Percentiles rank a stretch among this genome's conserved stretches.
Evolutionary conservation across 257 asterid species (phyloP).

Genomic region (Salvia miltiorrhiza): DNA sequence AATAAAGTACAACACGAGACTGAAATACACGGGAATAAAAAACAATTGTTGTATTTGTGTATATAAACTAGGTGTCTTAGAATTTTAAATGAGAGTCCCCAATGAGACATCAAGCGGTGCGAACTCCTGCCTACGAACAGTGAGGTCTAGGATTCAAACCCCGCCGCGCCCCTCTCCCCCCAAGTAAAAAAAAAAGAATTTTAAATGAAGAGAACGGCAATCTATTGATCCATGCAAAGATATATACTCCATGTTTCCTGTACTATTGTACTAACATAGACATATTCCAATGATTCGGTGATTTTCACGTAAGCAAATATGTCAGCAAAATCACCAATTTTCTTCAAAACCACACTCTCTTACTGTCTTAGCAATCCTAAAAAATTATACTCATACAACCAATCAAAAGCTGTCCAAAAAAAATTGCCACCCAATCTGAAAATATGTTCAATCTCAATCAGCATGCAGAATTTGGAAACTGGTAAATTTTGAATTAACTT

Average conservation of each 20-base stretch:
- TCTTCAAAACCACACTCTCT: neutral
- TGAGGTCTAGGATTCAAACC: no score
- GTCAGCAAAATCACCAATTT: slow-evolving; percentile 22
- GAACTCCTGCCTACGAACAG: no score
- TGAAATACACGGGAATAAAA: no score
- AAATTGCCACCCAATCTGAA: neutral
- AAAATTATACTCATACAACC: neutral
- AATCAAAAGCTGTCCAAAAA: neutral
- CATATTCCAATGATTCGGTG: slow-evolving; percentile 2
- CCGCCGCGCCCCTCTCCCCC: no score
- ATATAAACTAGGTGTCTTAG: neutral
- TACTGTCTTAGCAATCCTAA: no score
- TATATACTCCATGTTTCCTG: slow-evolving; percentile 22
- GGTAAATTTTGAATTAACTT: neutral
- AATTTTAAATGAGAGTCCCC: neutral
- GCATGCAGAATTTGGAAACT: neutral
- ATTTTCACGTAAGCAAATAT: slow-evolving; percentile 27
- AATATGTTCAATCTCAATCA: neutral
- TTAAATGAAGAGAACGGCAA: no score
- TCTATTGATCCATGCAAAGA: slow-evolving; percentile 12
- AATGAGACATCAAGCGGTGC: no score
- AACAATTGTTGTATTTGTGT: neutral
- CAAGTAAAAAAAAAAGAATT: no score
- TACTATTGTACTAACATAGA: neutral
- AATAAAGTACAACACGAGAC: neutral